Evolutionary conservation across 2,329 filamentous ascomycete genomes (phyloP).

Genomic region (Colletotrichum agaves): DNA sequence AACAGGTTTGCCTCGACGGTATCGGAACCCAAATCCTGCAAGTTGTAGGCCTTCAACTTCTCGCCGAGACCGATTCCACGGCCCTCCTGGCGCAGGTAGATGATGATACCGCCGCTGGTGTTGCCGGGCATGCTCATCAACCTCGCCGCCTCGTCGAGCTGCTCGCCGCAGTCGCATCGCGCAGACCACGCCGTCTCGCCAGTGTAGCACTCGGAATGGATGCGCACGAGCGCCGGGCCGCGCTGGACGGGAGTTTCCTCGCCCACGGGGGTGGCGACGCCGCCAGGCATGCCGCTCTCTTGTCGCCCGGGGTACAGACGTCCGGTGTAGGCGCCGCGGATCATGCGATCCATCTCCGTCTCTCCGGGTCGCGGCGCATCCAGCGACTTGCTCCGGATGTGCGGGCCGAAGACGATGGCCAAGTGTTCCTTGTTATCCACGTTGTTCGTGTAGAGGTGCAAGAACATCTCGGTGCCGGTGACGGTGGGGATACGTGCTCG

Average conservation of each 20-base stretch:
- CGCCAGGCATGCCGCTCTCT: constrained; percentile 71
- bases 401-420: constrained; percentile 93
- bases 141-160: constrained; percentile 93
- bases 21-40: constrained; percentile 96
- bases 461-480: constrained; percentile 92
- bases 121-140: constrained; percentile 82
- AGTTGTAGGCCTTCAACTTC: constrained; percentile 97
- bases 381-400: constrained; percentile 79
- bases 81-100: constrained; percentile 95
- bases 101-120: constrained; percentile 79
- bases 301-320: constrained; percentile 87
- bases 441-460: constrained; percentile 94
- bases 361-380: constrained; percentile 79
- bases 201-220: constrained; percentile 98
- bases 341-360: constrained; percentile 91
- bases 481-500: constrained; percentile 95
- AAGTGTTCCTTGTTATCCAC: constrained; percentile 96
- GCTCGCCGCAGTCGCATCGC: constrained; percentile 96
- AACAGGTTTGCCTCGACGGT: constrained; percentile 96
- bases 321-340: constrained; percentile 91
- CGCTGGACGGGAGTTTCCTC: constrained; percentile 31
- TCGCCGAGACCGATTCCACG: constrained; percentile 94
- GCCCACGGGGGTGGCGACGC: constrained; percentile 42
- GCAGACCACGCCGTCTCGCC: constrained; percentile 99
- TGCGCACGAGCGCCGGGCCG: constrained; percentile 81